A percentile compares a stretch with the other conserved stretches of the same genome.
Evolutionary conservation across 2,329 filamentous ascomycete species (phyloP).

Genomic region (Alternaria sp.): DNA sequence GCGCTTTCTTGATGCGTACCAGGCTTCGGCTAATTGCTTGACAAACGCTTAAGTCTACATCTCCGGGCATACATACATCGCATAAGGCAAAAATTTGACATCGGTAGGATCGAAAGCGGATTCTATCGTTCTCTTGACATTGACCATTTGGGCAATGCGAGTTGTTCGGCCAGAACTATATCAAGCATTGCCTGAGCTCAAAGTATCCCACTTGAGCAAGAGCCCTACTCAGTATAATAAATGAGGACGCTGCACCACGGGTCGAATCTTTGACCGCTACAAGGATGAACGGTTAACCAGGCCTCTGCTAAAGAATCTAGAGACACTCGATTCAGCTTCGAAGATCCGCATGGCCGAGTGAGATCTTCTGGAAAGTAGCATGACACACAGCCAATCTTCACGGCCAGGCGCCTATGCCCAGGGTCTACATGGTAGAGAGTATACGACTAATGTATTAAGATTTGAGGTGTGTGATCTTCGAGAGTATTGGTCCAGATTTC

Average conservation of each 20-base stretch:
- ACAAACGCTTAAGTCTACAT: slow-evolving; percentile 31
- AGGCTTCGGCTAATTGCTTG: slow-evolving; percentile 36
- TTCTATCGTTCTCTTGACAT: neutral
- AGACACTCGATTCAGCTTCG: neutral
- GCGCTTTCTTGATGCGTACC: slow-evolving; percentile 3
- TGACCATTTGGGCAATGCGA: neutral
- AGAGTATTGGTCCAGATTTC: neutral
- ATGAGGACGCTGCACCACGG: neutral
- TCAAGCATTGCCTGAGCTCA: neutral
- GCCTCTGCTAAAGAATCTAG: neutral
- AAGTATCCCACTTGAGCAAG: neutral
- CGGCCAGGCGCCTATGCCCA: neutral
- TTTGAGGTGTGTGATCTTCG: neutral
- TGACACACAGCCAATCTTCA: neutral
- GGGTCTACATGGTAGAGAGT: neutral
- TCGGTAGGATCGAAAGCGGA: neutral
- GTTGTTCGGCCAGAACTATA: neutral
- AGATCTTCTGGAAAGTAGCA: neutral
- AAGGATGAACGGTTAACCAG: neutral
- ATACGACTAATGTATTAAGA: neutral
- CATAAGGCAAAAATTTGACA: neutral
- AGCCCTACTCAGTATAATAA: neutral
- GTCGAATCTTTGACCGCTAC: neutral
- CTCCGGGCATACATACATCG: neutral
- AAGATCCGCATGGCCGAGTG: neutral